A percentile compares a stretch with the other conserved stretches of the same genome.
Conservation (phyloP, 108 stramenopile genomes). For the Aurantiochytrium sp. region DNA sequence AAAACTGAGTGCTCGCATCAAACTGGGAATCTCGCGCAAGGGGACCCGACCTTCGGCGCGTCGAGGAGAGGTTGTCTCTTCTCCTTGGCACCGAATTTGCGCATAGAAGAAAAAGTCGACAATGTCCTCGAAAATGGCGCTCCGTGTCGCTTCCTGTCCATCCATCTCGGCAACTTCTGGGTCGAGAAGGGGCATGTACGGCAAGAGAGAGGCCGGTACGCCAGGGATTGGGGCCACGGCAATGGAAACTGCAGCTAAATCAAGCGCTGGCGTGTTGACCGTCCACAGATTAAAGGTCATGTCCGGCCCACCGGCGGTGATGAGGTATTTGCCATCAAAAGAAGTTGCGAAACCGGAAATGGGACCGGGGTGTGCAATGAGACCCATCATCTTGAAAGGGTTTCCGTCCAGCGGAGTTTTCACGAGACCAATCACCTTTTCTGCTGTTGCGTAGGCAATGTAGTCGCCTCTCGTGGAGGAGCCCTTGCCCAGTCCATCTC, state of each 20-base stretch:
- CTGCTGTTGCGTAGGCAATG: conserved; percentile 20
- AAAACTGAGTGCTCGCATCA: conserved; percentile 52
- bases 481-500: not conserved
- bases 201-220: not conserved
- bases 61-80: conserved; percentile 41
- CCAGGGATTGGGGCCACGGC: not conserved
- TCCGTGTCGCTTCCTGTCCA: conserved; percentile 22
- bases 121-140: conserved; percentile 42
- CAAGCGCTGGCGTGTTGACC: conserved; percentile 7
- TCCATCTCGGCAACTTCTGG: not conserved
- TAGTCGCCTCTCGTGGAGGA: not conserved
- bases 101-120: conserved; percentile 59
- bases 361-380: conserved; percentile 56
- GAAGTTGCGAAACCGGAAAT: conserved; percentile 37
- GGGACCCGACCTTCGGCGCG: conserved; percentile 29
- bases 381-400: conserved; percentile 44
- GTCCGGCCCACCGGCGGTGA: conserved; percentile 40
- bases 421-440: conserved; percentile 22
- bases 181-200: conserved; percentile 45
- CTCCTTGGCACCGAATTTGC: conserved; percentile 49
- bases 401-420: conserved; percentile 51
- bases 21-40: conserved; percentile 44
- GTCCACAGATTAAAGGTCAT: conserved; percentile 31
- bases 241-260: not conserved
- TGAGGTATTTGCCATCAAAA: conserved; percentile 38